Evolutionary conservation across 257 asterid species (phyloP).

Genomic region (Lycium ferocissimum): DNA sequence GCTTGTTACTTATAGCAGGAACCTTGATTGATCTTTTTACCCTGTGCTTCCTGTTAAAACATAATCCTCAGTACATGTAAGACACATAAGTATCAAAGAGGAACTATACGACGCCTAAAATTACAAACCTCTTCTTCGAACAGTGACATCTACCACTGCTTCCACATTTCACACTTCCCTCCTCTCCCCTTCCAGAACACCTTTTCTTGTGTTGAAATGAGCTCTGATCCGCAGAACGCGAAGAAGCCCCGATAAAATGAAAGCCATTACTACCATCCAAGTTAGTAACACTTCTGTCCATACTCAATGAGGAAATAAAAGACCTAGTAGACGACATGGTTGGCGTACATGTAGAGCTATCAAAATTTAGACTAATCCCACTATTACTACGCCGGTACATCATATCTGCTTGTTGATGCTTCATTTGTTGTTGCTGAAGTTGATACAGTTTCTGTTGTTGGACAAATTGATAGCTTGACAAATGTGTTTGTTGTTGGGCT

Average conservation of each 20-base stretch:
- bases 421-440: conserved; percentile 70
- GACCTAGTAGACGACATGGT: conserved; percentile 89
- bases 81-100: neutral
- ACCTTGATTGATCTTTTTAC: conserved; percentile 70
- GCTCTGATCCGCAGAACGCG: conserved; percentile 82
- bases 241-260: conserved; percentile 66
- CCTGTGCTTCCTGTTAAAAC: conserved; percentile 63
- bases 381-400: conserved; percentile 66
- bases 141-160: conserved; percentile 87
- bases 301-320: conserved; percentile 82
- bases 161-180: conserved; percentile 91
- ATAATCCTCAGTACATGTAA: conserved; percentile 4
- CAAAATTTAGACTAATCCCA: conserved; percentile 83
- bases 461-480: conserved; percentile 49
- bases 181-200: conserved; percentile 81
- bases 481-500: conserved; percentile 51
- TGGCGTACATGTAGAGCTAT: conserved; percentile 79
- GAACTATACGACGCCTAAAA: conserved; percentile 16
- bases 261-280: conserved; percentile 65
- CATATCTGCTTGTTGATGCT: conserved; percentile 58
- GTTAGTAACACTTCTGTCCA: conserved; percentile 86
- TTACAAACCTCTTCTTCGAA: conserved; percentile 79
- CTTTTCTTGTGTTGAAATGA: conserved; percentile 70
- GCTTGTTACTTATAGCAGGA: conserved; percentile 77
- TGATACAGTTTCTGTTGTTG: conserved; percentile 56